Base-by-base conservation (phyloP, 1,284 basidiomycete genomes). In the Ceratobasidium papillatum region DNA sequence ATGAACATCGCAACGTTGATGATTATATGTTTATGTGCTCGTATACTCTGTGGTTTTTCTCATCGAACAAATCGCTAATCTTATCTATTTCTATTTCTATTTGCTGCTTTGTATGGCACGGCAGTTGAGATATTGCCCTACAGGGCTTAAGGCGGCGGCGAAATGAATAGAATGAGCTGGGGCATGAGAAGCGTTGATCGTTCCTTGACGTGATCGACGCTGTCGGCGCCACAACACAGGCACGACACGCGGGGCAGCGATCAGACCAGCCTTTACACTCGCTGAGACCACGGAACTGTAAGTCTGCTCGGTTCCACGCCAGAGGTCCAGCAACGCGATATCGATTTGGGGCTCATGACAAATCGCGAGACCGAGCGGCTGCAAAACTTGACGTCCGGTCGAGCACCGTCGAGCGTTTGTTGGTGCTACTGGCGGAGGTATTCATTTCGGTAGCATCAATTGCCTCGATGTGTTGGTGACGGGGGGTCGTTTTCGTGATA, bases 31-130 rank as follows among this genome's bases (percentile, higher is more conserved):
- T 62, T 43, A 32, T 62, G 59, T 62, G 34, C 38, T 43, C 59
- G 12, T 30, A 62, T 62, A 5, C 5, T 32, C 19, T 62, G n/a
- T 62, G 98, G 89, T 98, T 89, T 96, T 94, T 89, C 94, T 82
- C 91, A 89, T 36, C 75, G 34, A n/a, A n/a, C n/a, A n/a, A n/a
- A n/a, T n/a, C n/a, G n/a, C 69, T 52, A 9, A 11, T 47, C 19
- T 17, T 17, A 12, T 12, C 45, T 47, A 4, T 47, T 47, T 47
- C 45, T 65, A 66, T 27, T 41, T 38, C 64, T 58, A 75, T 47
- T 7, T 47, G 19, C 19, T 47, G 19, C 19, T 47, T 7, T 47
- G 19, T 47, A 47, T 47, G 9, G 45, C 45, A 17, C 45, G 19
- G 3, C 45, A 47, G 19, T 3, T 17, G 45, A 47, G 89, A 94